These are phyloP conservation scores for Umbelopsis sp. DNA, from an alignment of 192 early-diverging fungal genomes.

Conservation along the genomic window DNA sequence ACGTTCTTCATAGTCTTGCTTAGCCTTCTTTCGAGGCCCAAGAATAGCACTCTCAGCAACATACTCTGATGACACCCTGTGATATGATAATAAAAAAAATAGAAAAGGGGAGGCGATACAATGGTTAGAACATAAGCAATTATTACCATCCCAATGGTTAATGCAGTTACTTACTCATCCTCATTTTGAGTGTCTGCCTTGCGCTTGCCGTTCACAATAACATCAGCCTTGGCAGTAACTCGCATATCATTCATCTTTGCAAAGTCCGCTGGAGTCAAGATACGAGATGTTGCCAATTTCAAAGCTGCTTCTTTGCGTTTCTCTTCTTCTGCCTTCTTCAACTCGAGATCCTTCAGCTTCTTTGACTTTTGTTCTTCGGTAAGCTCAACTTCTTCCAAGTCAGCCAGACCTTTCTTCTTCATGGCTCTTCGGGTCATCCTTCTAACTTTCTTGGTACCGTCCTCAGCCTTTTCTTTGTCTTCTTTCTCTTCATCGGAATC, in stretches of 20 bases:
- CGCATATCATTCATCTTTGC: conserved; percentile 78
- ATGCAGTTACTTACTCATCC: conserved; percentile 24
- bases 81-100: neutral
- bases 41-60: conserved; percentile 50
- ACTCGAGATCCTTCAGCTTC: conserved; percentile 41
- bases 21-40: conserved; percentile 74
- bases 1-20: conserved; percentile 91
- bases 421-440: conserved; percentile 31
- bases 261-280: conserved; percentile 93
- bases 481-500: conserved; percentile 48
- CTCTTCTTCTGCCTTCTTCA: conserved; percentile 42
- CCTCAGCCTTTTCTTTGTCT: neutral
- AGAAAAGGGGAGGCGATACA: neutral
- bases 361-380: conserved; percentile 47
- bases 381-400: conserved; percentile 24
- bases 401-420: conserved; percentile 23
- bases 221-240: conserved; percentile 62
- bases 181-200: conserved; percentile 4
- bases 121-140: too few species aligned
- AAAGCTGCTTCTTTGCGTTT: conserved; percentile 48
- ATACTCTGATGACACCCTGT: conserved; percentile 20
- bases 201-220: conserved; percentile 17
- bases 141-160: too few species aligned
- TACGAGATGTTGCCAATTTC: conserved; percentile 56
- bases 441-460: neutral